Percentiles rank a stretch among this genome's conserved stretches.
These are phyloP conservation scores for Lolium multiflorum DNA, from an alignment of 176 grass and related monocot genomes.

Conservation along the genomic window DNA sequence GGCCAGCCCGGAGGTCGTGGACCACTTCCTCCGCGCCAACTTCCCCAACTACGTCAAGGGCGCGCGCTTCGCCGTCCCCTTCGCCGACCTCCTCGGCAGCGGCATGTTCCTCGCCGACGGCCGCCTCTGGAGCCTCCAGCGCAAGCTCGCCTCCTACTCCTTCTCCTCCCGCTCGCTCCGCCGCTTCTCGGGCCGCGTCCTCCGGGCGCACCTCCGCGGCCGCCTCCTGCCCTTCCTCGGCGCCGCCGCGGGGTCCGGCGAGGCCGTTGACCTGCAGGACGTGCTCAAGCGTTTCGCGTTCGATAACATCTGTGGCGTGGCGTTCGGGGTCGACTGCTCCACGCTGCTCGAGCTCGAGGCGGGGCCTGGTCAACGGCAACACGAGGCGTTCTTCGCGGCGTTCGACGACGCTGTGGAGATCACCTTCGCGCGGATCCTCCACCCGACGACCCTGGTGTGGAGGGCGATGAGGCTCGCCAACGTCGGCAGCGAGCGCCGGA, in stretches of 20 bases:
- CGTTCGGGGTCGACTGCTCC: constrained; percentile 59
- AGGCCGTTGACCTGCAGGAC: constrained; percentile 58
- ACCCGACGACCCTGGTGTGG: constrained; percentile 57
- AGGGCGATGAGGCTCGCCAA: constrained; percentile 45
- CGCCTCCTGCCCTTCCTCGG: constrained; percentile 58
- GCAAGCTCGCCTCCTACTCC: constrained; percentile 65
- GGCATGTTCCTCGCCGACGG: constrained; percentile 63
- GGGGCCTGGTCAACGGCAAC: background rate
- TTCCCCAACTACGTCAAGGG: constrained; percentile 81
- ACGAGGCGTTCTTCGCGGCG: constrained; percentile 52
- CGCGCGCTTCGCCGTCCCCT: constrained; percentile 40
- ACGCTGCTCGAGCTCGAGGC: constrained; percentile 18
- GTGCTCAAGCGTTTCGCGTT: constrained; percentile 63
- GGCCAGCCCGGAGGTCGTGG: constrained; percentile 53
- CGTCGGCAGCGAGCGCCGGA: constrained; percentile 61
- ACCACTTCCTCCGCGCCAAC: constrained; percentile 56
- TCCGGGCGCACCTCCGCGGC: constrained; percentile 38
- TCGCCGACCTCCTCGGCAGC: constrained; percentile 63
- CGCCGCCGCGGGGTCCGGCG: constrained; percentile 33
- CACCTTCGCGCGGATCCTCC: constrained; percentile 60
- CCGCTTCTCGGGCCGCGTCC: constrained; percentile 48
- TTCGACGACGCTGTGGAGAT: constrained; percentile 67
- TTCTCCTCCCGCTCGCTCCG: constrained; percentile 61
- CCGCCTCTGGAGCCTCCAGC: constrained; percentile 64
- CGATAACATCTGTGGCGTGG: constrained; percentile 63